Evolutionary conservation across 805 yeast genomes (phyloP), one percentile per base, ranked within the genome.

Genomic region (Candida gorgasii): DNA sequence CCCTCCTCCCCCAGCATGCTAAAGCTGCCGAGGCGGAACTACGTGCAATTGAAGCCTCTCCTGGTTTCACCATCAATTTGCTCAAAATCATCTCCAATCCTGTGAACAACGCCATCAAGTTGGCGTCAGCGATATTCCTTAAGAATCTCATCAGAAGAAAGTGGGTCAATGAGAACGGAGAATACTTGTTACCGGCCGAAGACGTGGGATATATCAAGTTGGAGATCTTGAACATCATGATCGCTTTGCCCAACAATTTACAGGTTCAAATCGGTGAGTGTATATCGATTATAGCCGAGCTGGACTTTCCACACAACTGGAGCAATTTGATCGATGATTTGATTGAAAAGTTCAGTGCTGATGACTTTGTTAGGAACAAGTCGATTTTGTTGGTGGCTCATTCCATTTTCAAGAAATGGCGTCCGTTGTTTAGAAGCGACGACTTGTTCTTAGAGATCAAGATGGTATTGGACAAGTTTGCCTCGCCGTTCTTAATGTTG

Each of bases 201-300:
- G 96, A 90, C 56, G 86, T 86, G 1, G 70, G 63, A 5, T 67
- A 82, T 34, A 78, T 93, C 50, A 90, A 90, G 59, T 43, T 63
- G 8, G 93, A 89, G 57, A 86, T 93, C 49, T 76, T 93, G 39
- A 80, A 82, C n/a, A 69, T 90, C 47, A 89, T 93, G 98, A 83
- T 90, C 47, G 62, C 78, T 27, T 69, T 89, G 39, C 96, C 97
- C 5, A 78, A 78, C 38, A 78, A 82, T 51, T 69, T 93, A 43
- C 97, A 92, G 58, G 73, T 82, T n/a, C 99, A 95, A 67, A 78
- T 93, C 39, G 98, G 97, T 40, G 99, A 95, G 64, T 83, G 96
- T 1, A 82, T 95, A 43, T 82, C 96, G 12, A 72, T 87, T 41
- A 92, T 93, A 55, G 99, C 99, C 3, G 97, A 90, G 60, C 82